Conservation (phyloP, 306 rosid species). For the Dalbergia cochinchinensis region DNA sequence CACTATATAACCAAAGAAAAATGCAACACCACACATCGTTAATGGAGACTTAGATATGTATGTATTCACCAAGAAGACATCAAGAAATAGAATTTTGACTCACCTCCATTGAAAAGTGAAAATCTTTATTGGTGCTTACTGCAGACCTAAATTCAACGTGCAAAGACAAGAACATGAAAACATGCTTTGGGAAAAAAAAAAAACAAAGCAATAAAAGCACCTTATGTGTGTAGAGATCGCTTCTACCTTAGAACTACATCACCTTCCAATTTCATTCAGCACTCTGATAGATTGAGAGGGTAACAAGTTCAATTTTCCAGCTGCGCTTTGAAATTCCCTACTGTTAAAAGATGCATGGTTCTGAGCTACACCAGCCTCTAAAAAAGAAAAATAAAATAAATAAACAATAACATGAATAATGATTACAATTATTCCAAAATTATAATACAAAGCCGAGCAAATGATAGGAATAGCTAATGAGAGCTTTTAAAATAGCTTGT, state of each 20-base stretch:
- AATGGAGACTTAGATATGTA: no score
- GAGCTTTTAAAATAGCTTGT: constrained; percentile 4
- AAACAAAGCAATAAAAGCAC: background rate
- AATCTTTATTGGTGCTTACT: constrained; percentile 86
- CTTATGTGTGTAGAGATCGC: constrained; percentile 36
- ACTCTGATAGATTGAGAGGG: constrained; percentile 75
- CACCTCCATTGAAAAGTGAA: constrained; percentile 97
- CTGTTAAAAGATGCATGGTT: constrained; percentile 60
- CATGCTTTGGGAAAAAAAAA: constrained; percentile 17
- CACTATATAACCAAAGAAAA: background rate
- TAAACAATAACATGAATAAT: background rate
- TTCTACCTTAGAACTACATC: constrained; percentile 78
- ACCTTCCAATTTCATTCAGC: constrained; percentile 88
- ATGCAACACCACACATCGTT: no score
- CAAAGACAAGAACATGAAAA: constrained; percentile 38
- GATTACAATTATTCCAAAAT: background rate
- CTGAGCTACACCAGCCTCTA: constrained; percentile 67
- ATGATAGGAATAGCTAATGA: constrained; percentile 31
- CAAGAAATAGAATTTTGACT: constrained; percentile 50
- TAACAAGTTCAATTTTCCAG: constrained; percentile 63
- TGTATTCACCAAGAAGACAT: background rate
- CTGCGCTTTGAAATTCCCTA: constrained; percentile 68
- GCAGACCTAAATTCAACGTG: constrained; percentile 90
- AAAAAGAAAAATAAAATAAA: constrained; percentile 24
- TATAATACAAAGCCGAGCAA: constrained; percentile 5